Base-by-base conservation (phyloP, 2,329 filamentous ascomycete genomes). In the Elsinoe fawcettii region DNA sequence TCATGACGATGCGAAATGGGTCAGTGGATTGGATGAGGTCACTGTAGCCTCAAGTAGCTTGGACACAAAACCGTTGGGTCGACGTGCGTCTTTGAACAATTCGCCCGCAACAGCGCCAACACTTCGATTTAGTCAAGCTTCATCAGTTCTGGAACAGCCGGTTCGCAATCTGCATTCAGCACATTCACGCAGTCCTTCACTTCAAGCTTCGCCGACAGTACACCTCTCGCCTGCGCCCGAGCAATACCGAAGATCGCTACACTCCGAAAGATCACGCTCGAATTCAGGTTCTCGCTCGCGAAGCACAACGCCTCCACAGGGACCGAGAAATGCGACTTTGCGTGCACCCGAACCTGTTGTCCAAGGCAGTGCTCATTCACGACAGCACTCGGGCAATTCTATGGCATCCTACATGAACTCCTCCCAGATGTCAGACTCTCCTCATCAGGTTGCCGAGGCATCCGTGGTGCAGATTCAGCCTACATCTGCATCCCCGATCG, bases 1-100 rank as follows among this genome's bases (percentile, higher is more conserved):
- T 20, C 49, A 53, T 30, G 30, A 53, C 32, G 49, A 53, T 53
- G 49, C 49, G n/a, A 53, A 53, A 53, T 53, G 49, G 49, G 32
- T 53, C 18, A 53, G 49, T 25, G 49, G 49, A n/a, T 23, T 53
- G 18, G 49, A 53, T 30, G 49, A 53, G 22, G 49, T 53, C n/a
- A 37, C 49, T 20, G 49, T 53, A 2, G 25, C 49, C 20, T 8
- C 49, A 4, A 34, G 25, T 16, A 34, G 49, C 32, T 37, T 53
- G 9, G 49, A 53, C 34, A 34, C 32, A 18, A 37, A 23, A 2
- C 16, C 32, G 11, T 8, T 39, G 2, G 49, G 49, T 20, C 49
- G 49, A 22, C 49, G 49, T 23, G 32, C 49, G 11, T 53, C 49
- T 7, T 18, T 53, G 16, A 53, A 53, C 34, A 16, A 23, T n/a